Evolutionary conservation across 2,329 filamentous ascomycete genomes (phyloP).

Genomic region (Tolypocladium inflatum): DNA sequence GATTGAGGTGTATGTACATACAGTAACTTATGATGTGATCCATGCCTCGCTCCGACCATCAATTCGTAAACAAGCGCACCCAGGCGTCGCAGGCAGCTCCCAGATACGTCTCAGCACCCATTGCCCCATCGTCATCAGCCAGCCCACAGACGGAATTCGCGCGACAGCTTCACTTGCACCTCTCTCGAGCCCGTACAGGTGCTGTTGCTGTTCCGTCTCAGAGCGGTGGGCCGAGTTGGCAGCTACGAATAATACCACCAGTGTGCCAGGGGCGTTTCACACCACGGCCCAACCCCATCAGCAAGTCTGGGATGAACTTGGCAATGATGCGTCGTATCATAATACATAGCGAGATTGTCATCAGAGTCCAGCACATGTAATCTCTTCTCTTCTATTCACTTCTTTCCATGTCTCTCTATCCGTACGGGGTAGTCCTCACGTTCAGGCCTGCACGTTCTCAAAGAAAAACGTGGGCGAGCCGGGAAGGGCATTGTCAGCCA

Average conservation of each 20-base stretch:
- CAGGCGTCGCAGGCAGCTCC: too few species aligned
- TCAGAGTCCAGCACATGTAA: not conserved
- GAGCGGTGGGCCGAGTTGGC: not conserved
- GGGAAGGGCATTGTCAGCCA: slow-evolving; percentile 69
- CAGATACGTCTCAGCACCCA: not conserved
- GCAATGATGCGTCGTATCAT: not conserved
- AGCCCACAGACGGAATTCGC: too few species aligned
- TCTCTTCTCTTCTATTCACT: not conserved
- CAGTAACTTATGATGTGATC: too few species aligned
- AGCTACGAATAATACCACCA: not conserved
- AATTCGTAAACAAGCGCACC: not conserved
- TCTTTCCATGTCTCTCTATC: not conserved
- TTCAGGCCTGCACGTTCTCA: slow-evolving; percentile 53
- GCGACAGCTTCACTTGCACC: too few species aligned
- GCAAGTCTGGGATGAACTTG: not conserved
- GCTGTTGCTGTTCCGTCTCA: not conserved
- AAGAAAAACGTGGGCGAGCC: slow-evolving; percentile 77
- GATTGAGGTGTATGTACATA: too few species aligned
- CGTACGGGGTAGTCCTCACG: not conserved
- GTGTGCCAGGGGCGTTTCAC: not conserved
- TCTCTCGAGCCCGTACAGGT: too few species aligned
- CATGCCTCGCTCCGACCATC: not conserved
- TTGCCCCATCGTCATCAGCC: not conserved
- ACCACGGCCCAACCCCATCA: too few species aligned
- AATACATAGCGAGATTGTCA: not conserved